Base-by-base conservation (phyloP, 208 protist species). In the Leishmania aethiopica region DNA sequence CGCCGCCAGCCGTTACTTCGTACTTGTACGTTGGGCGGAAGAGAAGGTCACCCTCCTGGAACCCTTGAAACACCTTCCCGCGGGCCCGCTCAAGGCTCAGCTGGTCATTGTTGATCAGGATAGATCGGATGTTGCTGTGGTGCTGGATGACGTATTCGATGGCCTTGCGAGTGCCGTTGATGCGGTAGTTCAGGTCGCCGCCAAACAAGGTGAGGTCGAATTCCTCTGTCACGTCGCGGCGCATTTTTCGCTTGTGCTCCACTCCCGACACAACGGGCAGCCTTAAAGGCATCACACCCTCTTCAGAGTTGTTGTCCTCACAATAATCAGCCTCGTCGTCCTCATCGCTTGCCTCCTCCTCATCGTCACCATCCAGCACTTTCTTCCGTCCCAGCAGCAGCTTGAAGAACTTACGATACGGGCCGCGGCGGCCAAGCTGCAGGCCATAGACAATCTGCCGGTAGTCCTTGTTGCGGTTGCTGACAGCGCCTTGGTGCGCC, bases 21-120 rank as follows among this genome's bases (percentile, higher is more conserved):
- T 97, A 99, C 88, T 99, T 99, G 83, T 99, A 99, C 1, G 98
- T 98, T 35, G 98, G 98, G 17, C 91, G 84, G 79, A 99, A 99
- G 32, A 90, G 84, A 4, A 98, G 85, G 35, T 90, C 86, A 22
- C 90, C 95, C 76, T 99, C 98, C 57, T 90, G 82, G 75, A 98
- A 99, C 22, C 90, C 86, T 8, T 93, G 80, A 81, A 99, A 98
- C 0, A 95, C 90, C 40, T 73, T 80, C 45, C 93, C 93, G 35
- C 94, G 91, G 19, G 89, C 89, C 22, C 91, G 82, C 86, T 99
- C 96, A 5, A 96, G 84, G 47, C 84, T 95, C 25, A 99, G 88
- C 78, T 99, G 98, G 83, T 99, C 97, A 74, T 98, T 97, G 71
- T 89, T 71, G 75, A 94, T 84, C 8, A 98, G 88, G 42, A 97